Base-by-base conservation (phyloP, 2,329 filamentous ascomycete genomes). In the Plenodomus biglobosus region DNA sequence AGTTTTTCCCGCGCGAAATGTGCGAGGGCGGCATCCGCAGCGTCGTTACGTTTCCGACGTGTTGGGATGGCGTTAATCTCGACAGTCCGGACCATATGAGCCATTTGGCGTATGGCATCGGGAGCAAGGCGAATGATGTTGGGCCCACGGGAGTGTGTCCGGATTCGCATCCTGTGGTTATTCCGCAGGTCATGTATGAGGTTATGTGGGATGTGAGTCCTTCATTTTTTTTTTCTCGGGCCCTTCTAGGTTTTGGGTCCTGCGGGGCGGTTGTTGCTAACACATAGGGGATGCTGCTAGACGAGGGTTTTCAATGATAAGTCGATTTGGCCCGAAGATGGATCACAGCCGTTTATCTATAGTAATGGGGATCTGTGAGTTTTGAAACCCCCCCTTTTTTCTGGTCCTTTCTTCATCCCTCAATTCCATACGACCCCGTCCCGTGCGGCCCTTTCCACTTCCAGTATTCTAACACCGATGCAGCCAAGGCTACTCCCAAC, bases 11-110 rank as follows among this genome's bases (percentile, higher is more conserved):
- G 3, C 66, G 62, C 0, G 58, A 64, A 42, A 69, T 66, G 1
- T 76, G 75, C 52, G 59, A 57, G 3, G 72, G 69, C 6, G 74
- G 75, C 20, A 75, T 76, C 52, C 75, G 76, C 71, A 71, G 72
- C 0, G 70, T 73, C 30, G 66, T 74, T 46, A 71, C 74, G 44
- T 77, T 76, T 58, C 61, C 61, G 0, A 65, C 59, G 55, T 32
- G 59, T 46, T 64, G 62, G 62, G 53, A 64, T 19, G 61, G 62
- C 17, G 40, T 50, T 19, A 57, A 64, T 20, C 46, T 64, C 24
- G 62, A 66, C 22, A 57, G 50, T 10, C 61, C 61, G 3, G 56
- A 64, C 27, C 59, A 64, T 45, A 62, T 61, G 45, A 42, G 53
- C 3, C 59, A 64, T 44, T 55, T 64, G 56, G 53, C 34, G 40